Conservation (phyloP, 2,329 filamentous ascomycete genomes). For the Fusarium fujikuroi region DNA sequence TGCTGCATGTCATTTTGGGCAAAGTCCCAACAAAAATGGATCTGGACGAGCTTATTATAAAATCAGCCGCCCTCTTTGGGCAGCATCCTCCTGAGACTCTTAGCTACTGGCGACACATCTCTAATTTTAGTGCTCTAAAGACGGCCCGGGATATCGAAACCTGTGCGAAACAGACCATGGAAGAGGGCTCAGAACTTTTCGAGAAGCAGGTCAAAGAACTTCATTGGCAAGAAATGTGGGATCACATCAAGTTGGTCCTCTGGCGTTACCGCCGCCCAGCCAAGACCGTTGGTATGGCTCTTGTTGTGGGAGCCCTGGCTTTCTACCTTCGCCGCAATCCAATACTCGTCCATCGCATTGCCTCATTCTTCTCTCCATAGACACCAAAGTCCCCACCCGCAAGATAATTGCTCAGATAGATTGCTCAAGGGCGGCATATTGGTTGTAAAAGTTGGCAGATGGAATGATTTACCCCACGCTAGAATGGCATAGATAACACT, state of each 20-base stretch:
- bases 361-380: constrained; percentile 42
- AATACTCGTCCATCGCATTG: constrained; percentile 41
- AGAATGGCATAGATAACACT: constrained; percentile 12
- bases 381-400: neutral
- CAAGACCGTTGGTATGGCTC: constrained; percentile 68
- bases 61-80: constrained; percentile 71
- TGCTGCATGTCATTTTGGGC: constrained; percentile 88
- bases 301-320: constrained; percentile 75
- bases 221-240: constrained; percentile 66
- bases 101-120: constrained; percentile 77
- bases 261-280: constrained; percentile 75
- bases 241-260: constrained; percentile 51
- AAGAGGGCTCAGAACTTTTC: constrained; percentile 76
- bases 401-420: neutral
- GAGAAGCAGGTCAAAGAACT: constrained; percentile 77
- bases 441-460: constrained; percentile 13
- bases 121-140: constrained; percentile 82
- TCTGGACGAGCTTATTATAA: constrained; percentile 78
- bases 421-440: neutral
- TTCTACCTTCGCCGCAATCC: constrained; percentile 70
- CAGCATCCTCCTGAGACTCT: constrained; percentile 78
- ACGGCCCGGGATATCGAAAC: constrained; percentile 70
- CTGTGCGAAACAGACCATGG: constrained; percentile 66
- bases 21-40: constrained; percentile 86
- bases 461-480: neutral